These are phyloP conservation scores for Hymenoscyphus repandus DNA, from an alignment of 2,329 filamentous ascomycete genomes.

Conservation along the genomic window DNA sequence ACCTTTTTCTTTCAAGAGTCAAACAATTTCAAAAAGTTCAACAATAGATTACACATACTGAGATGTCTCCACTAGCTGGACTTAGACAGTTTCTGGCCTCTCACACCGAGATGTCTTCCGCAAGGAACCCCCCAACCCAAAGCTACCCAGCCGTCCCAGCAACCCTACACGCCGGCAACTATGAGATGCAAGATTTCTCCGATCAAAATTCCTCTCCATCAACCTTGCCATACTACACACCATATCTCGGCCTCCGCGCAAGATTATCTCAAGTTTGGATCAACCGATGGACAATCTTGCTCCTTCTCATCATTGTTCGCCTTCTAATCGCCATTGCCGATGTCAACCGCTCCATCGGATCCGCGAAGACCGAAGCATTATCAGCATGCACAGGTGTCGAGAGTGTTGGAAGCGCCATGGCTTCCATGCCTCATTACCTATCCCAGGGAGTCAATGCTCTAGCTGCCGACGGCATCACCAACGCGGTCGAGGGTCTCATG, in stretches of 20 bases:
- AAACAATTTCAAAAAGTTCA: constrained; percentile 3
- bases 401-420: constrained; percentile 89
- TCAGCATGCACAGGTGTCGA: constrained; percentile 90
- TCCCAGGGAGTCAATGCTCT: constrained; percentile 83
- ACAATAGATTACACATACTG: constrained; percentile 20
- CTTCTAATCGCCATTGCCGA: constrained; percentile 70
- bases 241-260: constrained; percentile 85
- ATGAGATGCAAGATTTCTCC: constrained; percentile 28
- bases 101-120: constrained; percentile 31
- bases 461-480: constrained; percentile 73
- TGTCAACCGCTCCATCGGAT: constrained; percentile 67
- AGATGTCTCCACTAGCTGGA: constrained; percentile 31
- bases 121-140: constrained; percentile 23
- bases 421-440: constrained; percentile 96
- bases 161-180: constrained; percentile 25
- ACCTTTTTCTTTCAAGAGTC: background rate
- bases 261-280: constrained; percentile 95
- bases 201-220: constrained; percentile 34
- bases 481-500: constrained; percentile 74
- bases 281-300: constrained; percentile 91
- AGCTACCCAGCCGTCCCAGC: constrained; percentile 34
- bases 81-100: constrained; percentile 27
- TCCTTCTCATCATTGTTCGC: constrained; percentile 78
- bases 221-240: constrained; percentile 69
- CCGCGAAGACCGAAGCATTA: constrained; percentile 75